Conservation (phyloP, 176 grass and related monocot species). For the Cymbopogon citratus region DNA sequence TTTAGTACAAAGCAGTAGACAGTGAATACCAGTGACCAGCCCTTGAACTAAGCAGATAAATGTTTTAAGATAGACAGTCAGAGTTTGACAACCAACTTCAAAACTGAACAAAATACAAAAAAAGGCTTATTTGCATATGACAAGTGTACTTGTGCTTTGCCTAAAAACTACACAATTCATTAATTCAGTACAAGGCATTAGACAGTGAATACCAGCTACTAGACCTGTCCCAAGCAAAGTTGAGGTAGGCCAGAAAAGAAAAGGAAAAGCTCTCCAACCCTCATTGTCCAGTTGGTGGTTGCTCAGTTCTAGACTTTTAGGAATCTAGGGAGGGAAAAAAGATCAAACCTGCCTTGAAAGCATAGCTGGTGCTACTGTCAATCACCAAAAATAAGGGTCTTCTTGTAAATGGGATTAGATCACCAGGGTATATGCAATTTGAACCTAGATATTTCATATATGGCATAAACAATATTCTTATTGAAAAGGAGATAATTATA, state of each 20-base stretch:
- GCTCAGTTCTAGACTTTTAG: not conserved
- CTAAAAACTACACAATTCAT: too few species aligned
- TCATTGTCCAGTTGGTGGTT: not conserved
- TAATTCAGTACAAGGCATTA: not conserved
- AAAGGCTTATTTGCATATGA: too few species aligned
- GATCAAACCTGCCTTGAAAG: conserved; percentile 96
- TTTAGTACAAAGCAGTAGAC: too few species aligned
- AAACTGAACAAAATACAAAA: not conserved
- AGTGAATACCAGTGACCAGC: too few species aligned
- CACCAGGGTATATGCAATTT: conserved; percentile 78
- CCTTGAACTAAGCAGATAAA: not conserved
- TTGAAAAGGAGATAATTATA: not conserved
- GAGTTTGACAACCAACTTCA: not conserved
- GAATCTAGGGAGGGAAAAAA: conserved; percentile 23
- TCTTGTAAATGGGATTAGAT: conserved; percentile 98
- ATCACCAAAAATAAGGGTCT: conserved; percentile 87
- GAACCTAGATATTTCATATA: conserved; percentile 53
- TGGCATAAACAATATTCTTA: conserved; percentile 39
- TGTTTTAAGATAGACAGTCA: not conserved
- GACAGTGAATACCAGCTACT: too few species aligned
- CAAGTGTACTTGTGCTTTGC: too few species aligned
- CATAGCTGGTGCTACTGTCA: conserved; percentile 65
- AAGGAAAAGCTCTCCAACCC: not conserved
- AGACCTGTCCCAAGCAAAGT: not conserved
- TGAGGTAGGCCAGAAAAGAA: not conserved